Percentiles rank a stretch among this genome's conserved stretches.
Conservation (phyloP, 208 protist species). For the Leishmania mexicana region DNA sequence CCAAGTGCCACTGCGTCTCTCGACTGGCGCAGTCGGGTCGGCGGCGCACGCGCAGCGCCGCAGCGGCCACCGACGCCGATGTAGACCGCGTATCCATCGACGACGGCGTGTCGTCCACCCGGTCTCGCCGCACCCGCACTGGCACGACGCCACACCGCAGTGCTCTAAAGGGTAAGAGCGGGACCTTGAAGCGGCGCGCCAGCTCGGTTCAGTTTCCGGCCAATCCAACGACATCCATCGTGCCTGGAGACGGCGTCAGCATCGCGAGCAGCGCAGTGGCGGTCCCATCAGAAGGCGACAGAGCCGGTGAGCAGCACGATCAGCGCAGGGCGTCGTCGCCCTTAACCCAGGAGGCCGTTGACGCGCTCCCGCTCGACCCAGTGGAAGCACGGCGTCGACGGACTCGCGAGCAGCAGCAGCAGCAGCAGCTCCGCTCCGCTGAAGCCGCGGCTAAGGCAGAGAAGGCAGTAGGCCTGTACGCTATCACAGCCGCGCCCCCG, state of each 20-base stretch:
- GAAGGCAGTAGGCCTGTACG: slow-evolving; percentile 41
- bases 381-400: slow-evolving; percentile 25
- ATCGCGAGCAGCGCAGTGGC: neutral
- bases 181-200: slow-evolving; percentile 43
- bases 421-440: slow-evolving; percentile 23
- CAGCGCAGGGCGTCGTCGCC: slow-evolving; percentile 36
- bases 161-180: slow-evolving; percentile 44
- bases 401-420: slow-evolving; percentile 24
- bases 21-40: slow-evolving; percentile 78
- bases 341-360: slow-evolving; percentile 67
- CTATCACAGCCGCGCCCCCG: slow-evolving; percentile 24
- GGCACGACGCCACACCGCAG: slow-evolving; percentile 37
- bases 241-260: slow-evolving; percentile 10
- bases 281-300: neutral
- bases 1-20: slow-evolving; percentile 73
- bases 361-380: slow-evolving; percentile 57
- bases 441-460: slow-evolving; percentile 19
- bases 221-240: slow-evolving; percentile 30
- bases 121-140: slow-evolving; percentile 39
- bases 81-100: slow-evolving; percentile 56
- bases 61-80: slow-evolving; percentile 9
- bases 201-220: slow-evolving; percentile 68
- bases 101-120: slow-evolving; percentile 74
- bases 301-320: neutral
- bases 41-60: slow-evolving; percentile 41